These are phyloP conservation scores for Alopecurus myosuroides DNA, from an alignment of 176 grass and related monocot genomes.

Conservation along the genomic window DNA sequence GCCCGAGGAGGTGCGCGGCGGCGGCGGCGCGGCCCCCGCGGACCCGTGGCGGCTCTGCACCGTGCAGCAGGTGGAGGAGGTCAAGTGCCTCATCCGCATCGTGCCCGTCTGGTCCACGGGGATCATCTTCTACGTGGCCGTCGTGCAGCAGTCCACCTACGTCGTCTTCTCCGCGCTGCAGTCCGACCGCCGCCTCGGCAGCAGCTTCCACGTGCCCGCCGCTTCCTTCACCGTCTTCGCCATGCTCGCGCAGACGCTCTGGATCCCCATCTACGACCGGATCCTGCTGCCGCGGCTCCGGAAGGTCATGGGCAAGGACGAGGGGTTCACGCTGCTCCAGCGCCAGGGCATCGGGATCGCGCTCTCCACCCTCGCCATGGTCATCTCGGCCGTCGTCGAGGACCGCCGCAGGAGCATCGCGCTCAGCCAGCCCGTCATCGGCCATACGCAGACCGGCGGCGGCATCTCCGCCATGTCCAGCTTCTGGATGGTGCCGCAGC, in stretches of 20 bases:
- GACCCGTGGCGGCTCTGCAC: conserved; percentile 74
- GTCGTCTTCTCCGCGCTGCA: conserved; percentile 76
- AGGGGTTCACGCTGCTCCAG: conserved; percentile 69
- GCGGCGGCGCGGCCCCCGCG: conserved; percentile 17
- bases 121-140: conserved; percentile 85
- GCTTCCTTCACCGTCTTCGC: conserved; percentile 88
- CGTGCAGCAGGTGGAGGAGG: conserved; percentile 90
- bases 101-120: conserved; percentile 81
- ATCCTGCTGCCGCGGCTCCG: conserved; percentile 55
- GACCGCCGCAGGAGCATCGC: conserved; percentile 57
- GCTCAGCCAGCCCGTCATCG: conserved; percentile 35
- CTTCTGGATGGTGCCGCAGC: conserved; percentile 93
- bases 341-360: conserved; percentile 87
- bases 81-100: conserved; percentile 81
- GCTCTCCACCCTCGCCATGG: conserved; percentile 74
- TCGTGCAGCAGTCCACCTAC: conserved; percentile 87
- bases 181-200: conserved; percentile 73
- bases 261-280: conserved; percentile 92
- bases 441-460: conserved; percentile 37
- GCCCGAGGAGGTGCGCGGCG: conserved; percentile 37
- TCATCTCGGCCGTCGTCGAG: conserved; percentile 68
- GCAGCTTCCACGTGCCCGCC: conserved; percentile 65
- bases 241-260: conserved; percentile 80
- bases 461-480: conserved; percentile 75
- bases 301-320: conserved; percentile 45